phyloP scores from a whole-genome alignment of 2,329 filamentous ascomycete genomes.

The Botryotinia globosa region DNA sequence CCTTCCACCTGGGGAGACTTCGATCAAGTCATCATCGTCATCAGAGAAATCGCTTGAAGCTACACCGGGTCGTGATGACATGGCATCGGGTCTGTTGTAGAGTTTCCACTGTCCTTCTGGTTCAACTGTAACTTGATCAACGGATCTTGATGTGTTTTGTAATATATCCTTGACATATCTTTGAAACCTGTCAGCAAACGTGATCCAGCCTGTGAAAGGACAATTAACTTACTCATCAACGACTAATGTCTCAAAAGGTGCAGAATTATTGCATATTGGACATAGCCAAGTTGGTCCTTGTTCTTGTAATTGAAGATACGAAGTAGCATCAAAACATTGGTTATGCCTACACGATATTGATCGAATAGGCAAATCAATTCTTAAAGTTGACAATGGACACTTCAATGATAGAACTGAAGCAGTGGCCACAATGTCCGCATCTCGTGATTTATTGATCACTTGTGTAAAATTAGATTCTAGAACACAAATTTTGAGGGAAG shows the following conservation, averaged over 20 bases:
- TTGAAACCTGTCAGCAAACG: slow-evolving; percentile 23
- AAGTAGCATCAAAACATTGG: slow-evolving; percentile 91
- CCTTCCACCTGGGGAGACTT: slow-evolving; percentile 42
- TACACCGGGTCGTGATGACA: slow-evolving; percentile 28
- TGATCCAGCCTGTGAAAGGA: slow-evolving; percentile 21
- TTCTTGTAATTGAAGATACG: slow-evolving; percentile 90
- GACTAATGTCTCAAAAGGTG: slow-evolving; percentile 77
- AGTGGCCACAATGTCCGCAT: slow-evolving; percentile 85
- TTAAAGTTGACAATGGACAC: slow-evolving; percentile 83
- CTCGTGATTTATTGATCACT: slow-evolving; percentile 80
- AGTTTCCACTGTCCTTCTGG: slow-evolving; percentile 75
- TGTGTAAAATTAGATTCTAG: slow-evolving; percentile 23
- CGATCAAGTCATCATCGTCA: slow-evolving; percentile 51
- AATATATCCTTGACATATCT: slow-evolving; percentile 89
- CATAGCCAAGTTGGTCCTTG: slow-evolving; percentile 97
- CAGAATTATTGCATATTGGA: slow-evolving; percentile 83
- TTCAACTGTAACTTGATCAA: slow-evolving; percentile 87
- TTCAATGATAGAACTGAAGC: slow-evolving; percentile 88
- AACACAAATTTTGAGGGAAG: not conserved
- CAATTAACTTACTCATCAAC: slow-evolving; percentile 71
- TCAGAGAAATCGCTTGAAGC: slow-evolving; percentile 33
- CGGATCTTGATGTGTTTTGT: slow-evolving; percentile 62
- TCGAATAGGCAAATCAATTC: slow-evolving; percentile 76
- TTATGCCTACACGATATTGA: slow-evolving; percentile 80
- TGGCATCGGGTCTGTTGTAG: slow-evolving; percentile 29